Base-by-base conservation (phyloP, 1,139 yeast species). In the Candida sojae region DNA sequence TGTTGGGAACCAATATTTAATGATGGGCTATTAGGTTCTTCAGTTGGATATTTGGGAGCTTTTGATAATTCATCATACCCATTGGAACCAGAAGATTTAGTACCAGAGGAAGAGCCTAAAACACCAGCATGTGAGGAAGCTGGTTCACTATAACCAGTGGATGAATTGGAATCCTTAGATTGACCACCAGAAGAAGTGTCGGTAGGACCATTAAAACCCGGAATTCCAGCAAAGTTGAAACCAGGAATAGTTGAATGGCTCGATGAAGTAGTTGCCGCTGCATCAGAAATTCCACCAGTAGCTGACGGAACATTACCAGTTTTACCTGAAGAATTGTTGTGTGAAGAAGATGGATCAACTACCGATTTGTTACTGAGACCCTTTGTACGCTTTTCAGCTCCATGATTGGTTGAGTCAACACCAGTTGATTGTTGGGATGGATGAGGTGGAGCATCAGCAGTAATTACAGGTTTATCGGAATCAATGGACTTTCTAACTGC, bases 131-230 rank as follows among this genome's bases (percentile, higher is more conserved):
- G 11, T 3, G 23, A 9, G 3, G 42, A 39, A n/a, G 39, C 13
- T 32, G 48, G 39, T 13, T 36, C 37, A 30, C 44, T 35, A 40
- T 17, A 33, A 30, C 29, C 37, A 17, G 43, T 36, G 9, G 32
- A 32, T n/a, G 43, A 11, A 35, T 21, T 12, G 5, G 39, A 23
- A 25, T 26, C 39, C 11, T 31, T 40, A 11, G 30, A 40, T 12
- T 33, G 28, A 36, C 37, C 38, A 45, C 29, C 11, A 13, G 37
- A n/a, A 36, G 42, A 23, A 21, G 44, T 17, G 17, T 7, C 43
- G 12, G 25, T 7, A 39, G 34, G 5, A 39, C 29, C 49, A 37
- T 46, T 47, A 23, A 43, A 48, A 31, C 32, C 29, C 12, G 39
- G 43, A 13, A 43, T 42, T 10, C 44, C 43, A 44, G 31, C 37